Base-by-base conservation (phyloP, 352 stramenopile genomes). In the Thalassiosira hispida region DNA sequence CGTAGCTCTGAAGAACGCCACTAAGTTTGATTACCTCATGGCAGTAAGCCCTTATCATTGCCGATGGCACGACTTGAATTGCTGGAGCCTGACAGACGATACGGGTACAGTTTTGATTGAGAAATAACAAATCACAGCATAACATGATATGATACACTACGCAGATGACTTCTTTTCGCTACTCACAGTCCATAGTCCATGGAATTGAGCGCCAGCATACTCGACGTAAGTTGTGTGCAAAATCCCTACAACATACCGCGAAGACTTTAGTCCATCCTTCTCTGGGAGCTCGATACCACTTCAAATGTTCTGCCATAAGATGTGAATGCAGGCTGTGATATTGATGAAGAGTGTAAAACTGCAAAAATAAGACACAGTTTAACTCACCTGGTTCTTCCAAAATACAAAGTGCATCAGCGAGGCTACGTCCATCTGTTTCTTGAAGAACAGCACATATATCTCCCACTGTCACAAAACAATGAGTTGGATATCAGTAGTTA, bases 171-270 rank as follows among this genome's bases (percentile, higher is more conserved):
- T 25, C 22, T 33, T 40, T 40, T n/a, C n/a, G 40, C 38, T 27
- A 56, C 40, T 76, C 35, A 62, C 53, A 44, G 66, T 81, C 67
- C 73, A 86, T 14, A 81, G 29, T 0, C 75, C 72, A 57, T 77
- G 56, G 60, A 84, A 77, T 60, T 88, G 71, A 12, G 42, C 53
- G 12, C 59, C 73, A 7, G 84, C 84, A 79, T 94, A 95, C 9
- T 85, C 83, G 25, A 92, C 79, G 65, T 95, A 95, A 62, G 94
- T 94, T 0, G 90, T 95, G 61, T 95, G 90, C 11, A 91, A 70
- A 52, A 95, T 83, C 22, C 90, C 88, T 47, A 94, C 86, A 7
- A 94, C 89, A 74, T 93, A 88, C 9, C 71, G n/a, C 47, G 64
- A 93, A 93, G 23, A 89, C 86, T 57, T 85, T 78, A 25, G 77